Evolutionary conservation across 352 stramenopile genomes (phyloP).

Genomic region (Hyphochytrium catenoides): DNA sequence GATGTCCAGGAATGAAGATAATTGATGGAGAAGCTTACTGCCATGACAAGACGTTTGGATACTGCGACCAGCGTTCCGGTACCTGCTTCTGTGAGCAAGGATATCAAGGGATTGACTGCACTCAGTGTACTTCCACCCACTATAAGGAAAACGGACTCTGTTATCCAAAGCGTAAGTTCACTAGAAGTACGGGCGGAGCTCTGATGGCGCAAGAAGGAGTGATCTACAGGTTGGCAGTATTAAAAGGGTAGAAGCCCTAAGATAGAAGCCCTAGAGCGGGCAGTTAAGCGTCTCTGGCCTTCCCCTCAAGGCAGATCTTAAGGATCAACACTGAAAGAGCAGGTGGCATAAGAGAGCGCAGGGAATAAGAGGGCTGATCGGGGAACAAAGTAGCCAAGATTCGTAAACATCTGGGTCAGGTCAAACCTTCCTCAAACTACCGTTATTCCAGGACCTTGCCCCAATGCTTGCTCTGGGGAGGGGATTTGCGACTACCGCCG

Average conservation of each 20-base stretch:
- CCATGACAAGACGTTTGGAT: constrained; percentile 59
- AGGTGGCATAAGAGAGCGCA: too few relatives aligned
- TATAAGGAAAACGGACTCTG: constrained; percentile 57
- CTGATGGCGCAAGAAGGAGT: background rate
- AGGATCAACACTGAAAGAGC: too few relatives aligned
- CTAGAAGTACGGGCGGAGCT: background rate
- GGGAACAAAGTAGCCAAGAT: too few relatives aligned
- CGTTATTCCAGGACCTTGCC: constrained; percentile 59
- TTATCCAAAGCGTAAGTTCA: constrained; percentile 47
- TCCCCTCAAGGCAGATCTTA: too few relatives aligned
- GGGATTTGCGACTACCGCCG: constrained; percentile 67
- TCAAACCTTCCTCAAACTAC: too few relatives aligned
- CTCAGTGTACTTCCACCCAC: constrained; percentile 55
- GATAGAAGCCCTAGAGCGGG: too few relatives aligned
- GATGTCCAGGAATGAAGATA: constrained; percentile 49
- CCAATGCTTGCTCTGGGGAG: constrained; percentile 59
- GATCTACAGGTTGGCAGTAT: too few relatives aligned
- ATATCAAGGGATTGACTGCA: constrained; percentile 72
- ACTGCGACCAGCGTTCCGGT: constrained; percentile 74
- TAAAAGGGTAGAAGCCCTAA: too few relatives aligned
- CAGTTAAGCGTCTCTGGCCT: too few relatives aligned
- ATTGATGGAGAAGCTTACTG: constrained; percentile 75
- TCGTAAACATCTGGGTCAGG: too few relatives aligned
- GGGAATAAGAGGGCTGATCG: too few relatives aligned
- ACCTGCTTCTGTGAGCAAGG: constrained; percentile 80